Evolutionary conservation across 306 rosid species (phyloP).

Genomic region (Dryas drummondii): DNA sequence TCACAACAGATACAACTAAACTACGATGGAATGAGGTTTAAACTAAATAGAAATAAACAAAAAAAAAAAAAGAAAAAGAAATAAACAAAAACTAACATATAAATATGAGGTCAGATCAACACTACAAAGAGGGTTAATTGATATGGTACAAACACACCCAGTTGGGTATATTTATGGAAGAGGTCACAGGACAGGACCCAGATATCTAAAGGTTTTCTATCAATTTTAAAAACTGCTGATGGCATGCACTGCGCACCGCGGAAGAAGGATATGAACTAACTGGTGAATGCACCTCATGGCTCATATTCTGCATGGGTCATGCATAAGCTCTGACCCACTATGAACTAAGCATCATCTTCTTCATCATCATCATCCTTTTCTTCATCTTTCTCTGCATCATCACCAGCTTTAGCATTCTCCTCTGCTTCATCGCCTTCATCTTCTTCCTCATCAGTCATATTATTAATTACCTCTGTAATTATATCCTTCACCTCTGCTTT

Average conservation of each 20-base stretch:
- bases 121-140: slow-evolving; percentile 49
- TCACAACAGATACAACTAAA: slow-evolving; percentile 32
- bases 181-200: slow-evolving; percentile 31
- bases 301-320: slow-evolving; percentile 37
- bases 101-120: slow-evolving; percentile 41
- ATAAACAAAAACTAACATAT: slow-evolving; percentile 22
- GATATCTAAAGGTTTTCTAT: slow-evolving; percentile 37
- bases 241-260: slow-evolving; percentile 34
- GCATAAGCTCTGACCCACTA: slow-evolving; percentile 15
- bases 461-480: slow-evolving; percentile 93
- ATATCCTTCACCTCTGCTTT: slow-evolving; percentile 93
- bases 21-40: slow-evolving; percentile 27
- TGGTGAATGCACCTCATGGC: slow-evolving; percentile 29
- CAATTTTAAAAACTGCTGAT: slow-evolving; percentile 27
- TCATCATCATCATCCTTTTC: slow-evolving; percentile 26
- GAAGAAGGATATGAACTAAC: slow-evolving; percentile 36
- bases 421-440: slow-evolving; percentile 72
- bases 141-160: slow-evolving; percentile 77
- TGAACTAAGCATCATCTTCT: slow-evolving; percentile 30
- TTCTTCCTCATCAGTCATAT: slow-evolving; percentile 95
- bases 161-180: slow-evolving; percentile 34
- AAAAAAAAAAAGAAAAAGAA: slow-evolving; percentile 26
- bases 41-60: slow-evolving; percentile 28
- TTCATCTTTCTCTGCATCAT: slow-evolving; percentile 47
- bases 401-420: slow-evolving; percentile 47